Percentiles rank a stretch among this genome's conserved stretches.
Evolutionary conservation across 2,329 filamentous ascomycete species (phyloP).

Genomic region (Daldinia sp.): DNA sequence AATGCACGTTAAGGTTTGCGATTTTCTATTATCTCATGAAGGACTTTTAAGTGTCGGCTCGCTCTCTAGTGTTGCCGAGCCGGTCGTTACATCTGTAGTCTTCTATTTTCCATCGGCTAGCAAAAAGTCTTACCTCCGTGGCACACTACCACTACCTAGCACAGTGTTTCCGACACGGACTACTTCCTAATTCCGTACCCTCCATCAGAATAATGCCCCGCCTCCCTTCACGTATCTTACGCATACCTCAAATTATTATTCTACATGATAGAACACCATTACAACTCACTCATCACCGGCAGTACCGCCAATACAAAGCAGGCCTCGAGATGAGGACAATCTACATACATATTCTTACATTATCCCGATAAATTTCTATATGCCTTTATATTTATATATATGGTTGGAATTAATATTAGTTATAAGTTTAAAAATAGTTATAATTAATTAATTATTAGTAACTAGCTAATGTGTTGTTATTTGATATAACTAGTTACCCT

Average conservation of each 20-base stretch:
- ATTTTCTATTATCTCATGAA: background rate
- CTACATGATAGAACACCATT: background rate
- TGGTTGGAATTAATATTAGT: background rate
- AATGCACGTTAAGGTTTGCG: background rate
- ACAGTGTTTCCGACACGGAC: slow-evolving; percentile 22
- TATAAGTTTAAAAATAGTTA: no score
- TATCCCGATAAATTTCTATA: background rate
- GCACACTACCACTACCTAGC: no score
- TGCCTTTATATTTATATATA: background rate
- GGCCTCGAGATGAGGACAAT: background rate
- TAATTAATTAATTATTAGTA: no score
- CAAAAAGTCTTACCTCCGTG: background rate
- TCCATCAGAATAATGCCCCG: slow-evolving; percentile 6
- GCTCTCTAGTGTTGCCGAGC: background rate
- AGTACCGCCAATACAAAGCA: background rate
- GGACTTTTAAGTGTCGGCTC: background rate
- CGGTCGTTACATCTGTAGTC: background rate
- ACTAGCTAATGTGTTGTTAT: background rate
- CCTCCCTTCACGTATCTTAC: background rate
- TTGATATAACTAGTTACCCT: no score
- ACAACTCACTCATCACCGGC: background rate
- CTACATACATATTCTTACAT: background rate
- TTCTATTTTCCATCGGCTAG: background rate
- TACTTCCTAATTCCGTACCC: slow-evolving; percentile 2
- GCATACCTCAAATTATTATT: background rate